Percentiles rank a stretch among this genome's conserved stretches.
These are phyloP conservation scores for Avena insularis DNA, from an alignment of 176 grass and related monocot genomes.

Conservation along the genomic window DNA sequence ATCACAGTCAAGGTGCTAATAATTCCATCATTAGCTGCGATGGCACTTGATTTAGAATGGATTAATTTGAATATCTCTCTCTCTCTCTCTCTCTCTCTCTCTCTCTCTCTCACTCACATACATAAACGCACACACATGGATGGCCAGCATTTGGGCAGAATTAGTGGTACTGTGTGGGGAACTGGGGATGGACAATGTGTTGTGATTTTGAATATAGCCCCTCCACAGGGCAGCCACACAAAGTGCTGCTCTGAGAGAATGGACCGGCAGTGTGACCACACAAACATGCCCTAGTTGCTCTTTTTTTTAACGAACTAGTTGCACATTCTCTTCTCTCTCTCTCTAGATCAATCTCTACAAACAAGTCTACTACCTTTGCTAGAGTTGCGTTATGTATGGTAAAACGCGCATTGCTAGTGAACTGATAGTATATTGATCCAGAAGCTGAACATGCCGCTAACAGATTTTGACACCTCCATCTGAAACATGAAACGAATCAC, in stretches of 20 bases:
- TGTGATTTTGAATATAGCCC: conserved; percentile 38
- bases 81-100: background rate
- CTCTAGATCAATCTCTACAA: background rate
- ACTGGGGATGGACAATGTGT: conserved; percentile 41
- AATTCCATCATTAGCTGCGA: conserved; percentile 45
- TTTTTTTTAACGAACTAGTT: background rate
- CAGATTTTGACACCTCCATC: background rate
- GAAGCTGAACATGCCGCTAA: background rate
- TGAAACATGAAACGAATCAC: background rate
- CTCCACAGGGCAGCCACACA: conserved; percentile 34
- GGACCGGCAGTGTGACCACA: conserved; percentile 35
- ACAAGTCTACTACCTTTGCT: background rate
- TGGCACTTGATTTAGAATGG: conserved; percentile 30
- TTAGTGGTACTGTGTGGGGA: conserved; percentile 39
- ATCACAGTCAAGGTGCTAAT: conserved; percentile 51
- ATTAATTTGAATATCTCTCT: background rate
- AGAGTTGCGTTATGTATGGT: background rate
- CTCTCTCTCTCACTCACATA: background rate
- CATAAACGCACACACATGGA: background rate
- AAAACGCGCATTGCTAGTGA: background rate
- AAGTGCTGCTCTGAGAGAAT: conserved; percentile 41
- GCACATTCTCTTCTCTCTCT: background rate
- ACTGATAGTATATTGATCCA: background rate
- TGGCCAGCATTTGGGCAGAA: conserved; percentile 54
- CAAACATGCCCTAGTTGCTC: conserved; percentile 7